Conservation (phyloP, 1,139 yeast genomes). For the Magnusiomyces clavatus region DNA sequence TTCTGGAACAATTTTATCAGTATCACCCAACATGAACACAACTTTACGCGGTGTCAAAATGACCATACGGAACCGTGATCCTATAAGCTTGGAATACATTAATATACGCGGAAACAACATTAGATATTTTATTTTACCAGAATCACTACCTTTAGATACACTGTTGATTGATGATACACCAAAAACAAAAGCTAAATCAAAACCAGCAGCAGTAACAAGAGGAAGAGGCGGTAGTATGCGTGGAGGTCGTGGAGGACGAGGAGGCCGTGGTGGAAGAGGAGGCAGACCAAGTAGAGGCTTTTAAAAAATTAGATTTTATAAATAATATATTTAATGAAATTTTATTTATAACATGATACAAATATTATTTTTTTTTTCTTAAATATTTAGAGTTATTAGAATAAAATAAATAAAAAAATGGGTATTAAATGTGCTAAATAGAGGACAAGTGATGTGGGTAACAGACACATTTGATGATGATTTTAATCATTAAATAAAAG, state of each 20-base stretch:
- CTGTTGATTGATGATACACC: conserved; percentile 56
- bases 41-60: conserved; percentile 74
- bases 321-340: background rate
- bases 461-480: too few relatives aligned
- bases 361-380: background rate
- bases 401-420: too few relatives aligned
- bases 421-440: too few relatives aligned
- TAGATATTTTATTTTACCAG: conserved; percentile 80
- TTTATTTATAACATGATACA: too few relatives aligned
- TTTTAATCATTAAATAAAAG: too few relatives aligned
- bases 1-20: conserved; percentile 66
- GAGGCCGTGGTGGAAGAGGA: conserved; percentile 24
- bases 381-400: background rate
- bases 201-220: conserved; percentile 16
- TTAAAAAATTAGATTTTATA: conserved; percentile 4
- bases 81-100: conserved; percentile 66
- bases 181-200: conserved; percentile 31
- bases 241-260: conserved; percentile 27
- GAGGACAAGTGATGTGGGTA: too few relatives aligned
- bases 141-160: conserved; percentile 74
- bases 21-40: conserved; percentile 90
- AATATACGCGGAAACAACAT: conserved; percentile 88
- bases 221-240: conserved; percentile 24
- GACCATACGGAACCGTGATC: conserved; percentile 65
- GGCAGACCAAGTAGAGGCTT: conserved; percentile 22